phyloP scores from a whole-genome alignment of 495 filamentous ascomycete species.

The Penicillium egyptiacum region DNA sequence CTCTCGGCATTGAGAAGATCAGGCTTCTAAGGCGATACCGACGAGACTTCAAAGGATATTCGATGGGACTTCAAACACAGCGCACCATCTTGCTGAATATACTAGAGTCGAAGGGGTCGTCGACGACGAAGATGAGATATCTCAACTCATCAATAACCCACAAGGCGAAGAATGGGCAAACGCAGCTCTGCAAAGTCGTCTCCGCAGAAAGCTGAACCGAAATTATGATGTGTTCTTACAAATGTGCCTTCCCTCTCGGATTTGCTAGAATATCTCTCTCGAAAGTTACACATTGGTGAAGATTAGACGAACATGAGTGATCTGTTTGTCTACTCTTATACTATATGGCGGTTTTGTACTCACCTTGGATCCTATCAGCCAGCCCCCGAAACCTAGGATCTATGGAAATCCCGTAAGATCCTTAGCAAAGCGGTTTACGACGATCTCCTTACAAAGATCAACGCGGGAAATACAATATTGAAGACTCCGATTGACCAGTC shows the following conservation, averaged over 20 bases:
- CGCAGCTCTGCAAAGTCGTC: conserved; percentile 8
- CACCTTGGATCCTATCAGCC: too few species aligned
- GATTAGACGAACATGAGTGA: too few species aligned
- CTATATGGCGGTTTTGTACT: too few species aligned
- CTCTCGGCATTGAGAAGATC: conserved; percentile 26
- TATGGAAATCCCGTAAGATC: conserved; percentile 6
- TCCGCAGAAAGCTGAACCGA: conserved; percentile 14
- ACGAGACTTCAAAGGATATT: conserved; percentile 18
- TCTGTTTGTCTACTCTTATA: too few species aligned
- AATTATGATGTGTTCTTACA: conserved; percentile 18
- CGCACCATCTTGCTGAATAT: conserved; percentile 24
- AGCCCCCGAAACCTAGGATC: neutral
- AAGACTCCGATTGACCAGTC: conserved; percentile 5
- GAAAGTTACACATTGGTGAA: neutral
- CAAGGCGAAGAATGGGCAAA: conserved; percentile 13
- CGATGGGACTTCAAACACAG: conserved; percentile 20
- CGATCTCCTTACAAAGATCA: conserved; percentile 13
- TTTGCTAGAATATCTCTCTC: neutral
- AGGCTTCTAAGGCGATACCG: conserved; percentile 23
- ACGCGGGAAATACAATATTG: conserved; percentile 7
- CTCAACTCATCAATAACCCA: conserved; percentile 15
- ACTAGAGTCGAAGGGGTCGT: conserved; percentile 28
- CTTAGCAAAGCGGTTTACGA: conserved; percentile 13
- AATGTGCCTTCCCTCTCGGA: conserved; percentile 9
- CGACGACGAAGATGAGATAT: conserved; percentile 15